Evolutionary conservation across 129 eudicot genomes (phyloP), one percentile per base, ranked within the genome.

Genomic region (Cynara cardunculus): DNA sequence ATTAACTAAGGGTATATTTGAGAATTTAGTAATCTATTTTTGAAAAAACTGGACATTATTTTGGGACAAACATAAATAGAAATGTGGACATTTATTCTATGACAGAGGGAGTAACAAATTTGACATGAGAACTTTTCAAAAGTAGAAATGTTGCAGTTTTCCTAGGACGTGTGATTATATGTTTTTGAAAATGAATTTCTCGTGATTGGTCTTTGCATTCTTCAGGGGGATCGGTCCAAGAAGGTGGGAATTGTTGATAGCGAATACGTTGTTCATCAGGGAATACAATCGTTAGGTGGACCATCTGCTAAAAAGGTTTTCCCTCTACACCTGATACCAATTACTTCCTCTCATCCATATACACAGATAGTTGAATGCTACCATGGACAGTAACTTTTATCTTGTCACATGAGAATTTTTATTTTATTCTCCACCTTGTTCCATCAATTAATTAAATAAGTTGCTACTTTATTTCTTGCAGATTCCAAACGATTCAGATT

Each of bases 281-380:
- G 96, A 30, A 91, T 87, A 82, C 96, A 93, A 69, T 87, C 96
- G 7, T 84, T 93, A 85, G 98, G 98, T 3, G 98, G 98, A n/a
- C 81, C 86, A 78, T 91, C 98, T 71, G 86, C 87, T 21, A 82
- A 44, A 82, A 91, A 89, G 97, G 97, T 91, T 59, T 73, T 67
- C 76, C 75, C 61, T 77, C 41, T 26, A 22, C 21, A 44, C 56
- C 37, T 72, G 7, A 37, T 72, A 64, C 78, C 69, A 5, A 27
- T 24, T 35, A 71, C 56, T 72, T 80, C 26, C 41, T 19, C 32
- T 41, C 49, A 49, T 73, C 56, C 12, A 11, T 5, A 64, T 31
- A 25, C 10, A 18, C 24, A 16, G 22, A 49, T 16, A 49, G 7
- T 49, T 49, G 22, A 49, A 49, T 49, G 62, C 62, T 49, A 49